phyloP scores from a whole-genome alignment of 2,329 filamentous ascomycete genomes.

The Aspergillaceae sp. region DNA sequence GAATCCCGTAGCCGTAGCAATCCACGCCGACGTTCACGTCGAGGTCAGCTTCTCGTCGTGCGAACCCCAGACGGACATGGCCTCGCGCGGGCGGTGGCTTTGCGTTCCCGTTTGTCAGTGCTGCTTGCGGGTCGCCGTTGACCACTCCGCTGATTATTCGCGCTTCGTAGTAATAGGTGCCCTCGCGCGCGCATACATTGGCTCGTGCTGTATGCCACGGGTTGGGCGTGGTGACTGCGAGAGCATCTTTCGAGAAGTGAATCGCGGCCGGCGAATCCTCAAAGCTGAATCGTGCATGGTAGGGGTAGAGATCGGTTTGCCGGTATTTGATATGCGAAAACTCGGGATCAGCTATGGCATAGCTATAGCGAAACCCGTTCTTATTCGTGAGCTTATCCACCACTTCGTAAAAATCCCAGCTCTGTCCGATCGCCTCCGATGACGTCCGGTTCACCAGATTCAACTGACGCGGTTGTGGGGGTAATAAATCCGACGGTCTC shows the following conservation, averaged over 20 bases:
- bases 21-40: slow-evolving; percentile 67
- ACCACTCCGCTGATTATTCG: slow-evolving; percentile 65
- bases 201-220: slow-evolving; percentile 86
- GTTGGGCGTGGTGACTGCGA: slow-evolving; percentile 78
- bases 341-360: slow-evolving; percentile 79
- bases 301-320: slow-evolving; percentile 76
- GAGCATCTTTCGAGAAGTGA: slow-evolving; percentile 67
- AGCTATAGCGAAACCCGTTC: slow-evolving; percentile 73
- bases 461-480: slow-evolving; percentile 33
- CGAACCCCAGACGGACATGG: slow-evolving; percentile 43
- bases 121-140: slow-evolving; percentile 13
- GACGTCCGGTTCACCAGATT: slow-evolving; percentile 28
- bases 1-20: slow-evolving; percentile 89
- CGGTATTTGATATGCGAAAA: slow-evolving; percentile 89
- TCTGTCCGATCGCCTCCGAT: slow-evolving; percentile 27
- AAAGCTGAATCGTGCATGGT: slow-evolving; percentile 76
- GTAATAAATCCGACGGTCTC: slow-evolving; percentile 27
- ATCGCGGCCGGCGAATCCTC: slow-evolving; percentile 84
- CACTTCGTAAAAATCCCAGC: slow-evolving; percentile 36
- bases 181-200: slow-evolving; percentile 83
- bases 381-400: slow-evolving; percentile 53
- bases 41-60: slow-evolving; percentile 38
- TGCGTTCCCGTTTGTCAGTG: slow-evolving; percentile 14
- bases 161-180: slow-evolving; percentile 89
- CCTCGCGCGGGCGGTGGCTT: slow-evolving; percentile 23